Evolutionary conservation across 169 alveolate genomes (phyloP), one percentile per base, ranked within the genome.

Genomic region (Fabrea salina): DNA sequence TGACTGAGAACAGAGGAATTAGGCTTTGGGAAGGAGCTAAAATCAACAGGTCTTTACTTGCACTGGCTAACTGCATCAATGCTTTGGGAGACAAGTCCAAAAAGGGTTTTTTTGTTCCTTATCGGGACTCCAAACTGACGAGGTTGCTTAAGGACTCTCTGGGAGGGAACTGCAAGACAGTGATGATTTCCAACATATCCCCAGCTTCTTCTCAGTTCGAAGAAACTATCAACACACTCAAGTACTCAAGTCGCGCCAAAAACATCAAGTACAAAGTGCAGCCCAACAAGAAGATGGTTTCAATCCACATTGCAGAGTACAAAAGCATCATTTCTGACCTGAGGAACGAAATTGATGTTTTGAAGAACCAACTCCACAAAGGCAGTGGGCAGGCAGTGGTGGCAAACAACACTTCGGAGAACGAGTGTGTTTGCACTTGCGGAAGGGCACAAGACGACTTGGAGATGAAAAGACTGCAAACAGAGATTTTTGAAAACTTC

Each of bases 1-100:
- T 94, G 51, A 96, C 98, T 4, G 97, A 93, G 67, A 95, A 95
- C 61, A 89, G 96, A 79, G 98, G 98, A 19, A 93, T 92, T 6
- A 82, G 99, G 66, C 92, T 96, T 33, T 91, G 96, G 83, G 99
- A 98, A 86, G 98, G 99, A 27, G 96, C 99, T 4, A 95, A 95
- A 82, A 98, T 98, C 66, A 98, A 98, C 86, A 96, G 96, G 67
- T 96, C 99, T 22, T 90, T 97, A 64, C 89, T 98, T 75, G 99
- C 99, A 37, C 87, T 98, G 54, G 98, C 99, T 43, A 98, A 98
- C 91, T 98, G 99, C 80, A 98, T 98, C 64, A 97, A 97, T 85
- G 95, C 98, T 44, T 84, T 98, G 5, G 97, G 98, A 4, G 93
- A 91, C 49, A 89, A 92, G 76, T 86, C 91, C 70, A 88, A 93